Percentiles rank a stretch among this genome's conserved stretches.
Conservation (phyloP, 169 alveolate species). For the Besnoitia besnoiti region DNA sequence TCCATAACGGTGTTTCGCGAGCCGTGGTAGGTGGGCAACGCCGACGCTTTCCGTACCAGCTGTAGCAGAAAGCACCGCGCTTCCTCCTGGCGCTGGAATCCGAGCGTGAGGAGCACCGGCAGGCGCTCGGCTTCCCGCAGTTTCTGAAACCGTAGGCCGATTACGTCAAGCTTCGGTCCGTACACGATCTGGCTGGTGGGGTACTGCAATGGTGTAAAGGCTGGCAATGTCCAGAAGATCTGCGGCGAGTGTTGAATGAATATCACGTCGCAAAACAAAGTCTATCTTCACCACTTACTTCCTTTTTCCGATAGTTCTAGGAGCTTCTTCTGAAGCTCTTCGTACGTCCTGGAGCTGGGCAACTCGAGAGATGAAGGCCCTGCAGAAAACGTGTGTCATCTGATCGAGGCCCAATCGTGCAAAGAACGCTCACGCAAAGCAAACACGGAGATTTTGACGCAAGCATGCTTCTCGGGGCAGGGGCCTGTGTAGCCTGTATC, state of each 20-base stretch:
- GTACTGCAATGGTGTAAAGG: constrained; percentile 41
- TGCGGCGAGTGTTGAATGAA: not conserved
- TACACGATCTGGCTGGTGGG: constrained; percentile 35
- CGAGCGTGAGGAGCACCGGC: not conserved
- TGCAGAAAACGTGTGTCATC: not conserved
- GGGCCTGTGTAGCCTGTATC: not conserved
- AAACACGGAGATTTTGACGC: constrained; percentile 45
- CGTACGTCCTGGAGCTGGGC: constrained; percentile 35
- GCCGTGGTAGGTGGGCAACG: no score
- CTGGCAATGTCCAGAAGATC: constrained; percentile 49
- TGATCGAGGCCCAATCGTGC: no score
- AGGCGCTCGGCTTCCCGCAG: not conserved
- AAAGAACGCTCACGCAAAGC: constrained; percentile 9
- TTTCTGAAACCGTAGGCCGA: no score
- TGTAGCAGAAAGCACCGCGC: no score
- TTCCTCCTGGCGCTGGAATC: no score
- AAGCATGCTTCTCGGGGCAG: constrained; percentile 44
- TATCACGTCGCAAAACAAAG: no score
- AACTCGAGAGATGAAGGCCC: not conserved
- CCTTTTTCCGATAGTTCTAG: not conserved
- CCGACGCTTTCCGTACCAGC: no score
- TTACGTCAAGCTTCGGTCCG: constrained; percentile 33
- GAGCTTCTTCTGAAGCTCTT: constrained; percentile 17
- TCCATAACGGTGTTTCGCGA: no score
- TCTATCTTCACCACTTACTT: not conserved